Base-by-base conservation (phyloP, 2,329 filamentous ascomycete species). In the Nigrospora sphaerica region DNA sequence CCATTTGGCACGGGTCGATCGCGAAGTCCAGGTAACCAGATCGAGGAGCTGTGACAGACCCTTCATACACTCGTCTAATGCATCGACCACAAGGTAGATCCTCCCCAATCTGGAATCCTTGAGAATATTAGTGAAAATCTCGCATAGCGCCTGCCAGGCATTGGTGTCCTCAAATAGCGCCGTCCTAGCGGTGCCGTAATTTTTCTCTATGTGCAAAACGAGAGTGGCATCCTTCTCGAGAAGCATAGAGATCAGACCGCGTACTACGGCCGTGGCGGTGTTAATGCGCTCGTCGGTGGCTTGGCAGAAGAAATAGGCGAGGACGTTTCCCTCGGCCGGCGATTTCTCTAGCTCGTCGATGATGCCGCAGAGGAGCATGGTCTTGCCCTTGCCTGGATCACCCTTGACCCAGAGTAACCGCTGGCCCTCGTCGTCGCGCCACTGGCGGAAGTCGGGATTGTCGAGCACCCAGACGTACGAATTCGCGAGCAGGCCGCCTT, bases 1-100 rank as follows among this genome's bases (percentile, higher is more conserved):
- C 67, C 65, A 74, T 52, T 70, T 73, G 17, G 67, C 53, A 9
- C 47, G 39, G 36, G 54, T 32, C 44, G 46, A 52, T 42, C 34
- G n/a, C 2, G 56, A 57, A 28, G 55, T 58, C 3, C 57, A 40
- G 13, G 48, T 44, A 36, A 74, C 60, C 5, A 72, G 53, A 4
- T 63, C 43, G 9, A 72, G 56, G 32, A 74, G 65, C 35, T 55
- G 32, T 3, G 33, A 3, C 17, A 53, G 49, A 37, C 55, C 63
- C 7, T 23, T 48, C 3, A 4, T 11, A 48, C 71, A 76, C 53
- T 77, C 70, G 47, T 77, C 70, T 0, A 77, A 64, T 1, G 67
- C 71, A 54, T 77, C 70, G 23, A 77, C 57, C 3, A 75, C 49
- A 2, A 76, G 42, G 46, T 64, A 66, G 0, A 58, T 60, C 0